phyloP scores from a whole-genome alignment of 2,329 filamentous ascomycete genomes.

The Colletotrichum sp. region DNA sequence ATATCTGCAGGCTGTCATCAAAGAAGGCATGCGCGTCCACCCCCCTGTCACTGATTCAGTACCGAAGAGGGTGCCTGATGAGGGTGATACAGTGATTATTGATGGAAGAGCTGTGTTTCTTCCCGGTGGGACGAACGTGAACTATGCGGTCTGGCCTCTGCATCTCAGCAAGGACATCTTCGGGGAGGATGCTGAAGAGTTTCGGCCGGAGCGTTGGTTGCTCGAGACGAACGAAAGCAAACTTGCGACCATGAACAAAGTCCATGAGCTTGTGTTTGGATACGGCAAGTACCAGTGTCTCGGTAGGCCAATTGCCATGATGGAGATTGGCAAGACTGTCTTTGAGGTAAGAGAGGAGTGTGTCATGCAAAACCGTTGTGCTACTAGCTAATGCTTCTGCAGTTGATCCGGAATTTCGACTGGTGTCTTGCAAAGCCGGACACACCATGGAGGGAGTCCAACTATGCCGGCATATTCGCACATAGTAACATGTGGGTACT shows the following conservation, averaged over 20 bases:
- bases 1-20: conserved; percentile 63
- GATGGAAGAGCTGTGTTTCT: conserved; percentile 36
- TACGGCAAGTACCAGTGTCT: conserved; percentile 49
- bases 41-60: conserved; percentile 47
- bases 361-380: background rate
- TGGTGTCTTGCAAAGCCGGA: conserved; percentile 21
- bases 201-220: conserved; percentile 65
- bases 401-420: conserved; percentile 23
- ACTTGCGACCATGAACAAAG: conserved; percentile 38
- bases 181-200: conserved; percentile 59
- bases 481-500: conserved; percentile 22
- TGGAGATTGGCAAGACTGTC: conserved; percentile 53
- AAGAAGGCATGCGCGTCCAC: conserved; percentile 60
- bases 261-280: conserved; percentile 49
- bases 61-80: conserved; percentile 39
- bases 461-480: conserved; percentile 10
- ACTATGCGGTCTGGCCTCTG: conserved; percentile 32
- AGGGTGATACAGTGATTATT: conserved; percentile 24
- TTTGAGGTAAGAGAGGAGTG: conserved; percentile 46
- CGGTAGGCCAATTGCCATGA: conserved; percentile 50
- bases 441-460: conserved; percentile 15
- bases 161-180: conserved; percentile 62
- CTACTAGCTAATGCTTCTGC: background rate
- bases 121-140: conserved; percentile 24
- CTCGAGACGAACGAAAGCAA: conserved; percentile 38